These are phyloP conservation scores for Acrasis kona DNA, from an alignment of 78 protist species.

Conservation along the genomic window DNA sequence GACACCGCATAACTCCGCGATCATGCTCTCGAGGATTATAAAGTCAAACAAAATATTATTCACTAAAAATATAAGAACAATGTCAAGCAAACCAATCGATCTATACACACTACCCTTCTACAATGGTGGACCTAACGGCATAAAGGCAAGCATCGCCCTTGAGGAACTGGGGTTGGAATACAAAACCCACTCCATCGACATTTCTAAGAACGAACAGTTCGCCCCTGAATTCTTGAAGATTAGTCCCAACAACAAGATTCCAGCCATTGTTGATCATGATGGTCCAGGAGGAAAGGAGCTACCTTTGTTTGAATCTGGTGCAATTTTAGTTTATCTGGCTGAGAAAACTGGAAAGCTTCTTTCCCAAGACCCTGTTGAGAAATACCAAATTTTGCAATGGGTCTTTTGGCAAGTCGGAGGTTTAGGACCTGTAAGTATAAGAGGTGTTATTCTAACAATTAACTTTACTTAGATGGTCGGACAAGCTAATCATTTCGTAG, in stretches of 20 bases:
- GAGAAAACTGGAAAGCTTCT: slow-evolving; percentile 42
- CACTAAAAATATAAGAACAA: too few relatives aligned
- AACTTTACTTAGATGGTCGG: slow-evolving; percentile 21
- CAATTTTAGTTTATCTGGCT: slow-evolving; percentile 67
- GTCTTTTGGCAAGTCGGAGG: slow-evolving; percentile 56
- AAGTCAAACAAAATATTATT: too few relatives aligned
- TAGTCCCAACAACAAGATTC: slow-evolving; percentile 72
- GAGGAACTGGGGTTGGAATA: slow-evolving; percentile 13
- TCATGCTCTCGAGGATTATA: too few relatives aligned
- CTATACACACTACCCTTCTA: too few relatives aligned
- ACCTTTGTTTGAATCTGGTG: slow-evolving; percentile 56
- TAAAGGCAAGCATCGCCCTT: neutral
- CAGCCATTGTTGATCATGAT: slow-evolving; percentile 45
- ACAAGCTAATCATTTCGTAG: slow-evolving; percentile 53
- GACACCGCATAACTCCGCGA: too few relatives aligned
- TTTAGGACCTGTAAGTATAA: slow-evolving; percentile 52
- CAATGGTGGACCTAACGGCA: slow-evolving; percentile 11
- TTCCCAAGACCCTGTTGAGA: slow-evolving; percentile 21
- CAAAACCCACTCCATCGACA: slow-evolving; percentile 22
- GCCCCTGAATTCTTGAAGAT: slow-evolving; percentile 32
- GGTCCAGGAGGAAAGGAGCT: slow-evolving; percentile 8
- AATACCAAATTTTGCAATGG: slow-evolving; percentile 50
- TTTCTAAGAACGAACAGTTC: slow-evolving; percentile 48
- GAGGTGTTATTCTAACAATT: neutral
- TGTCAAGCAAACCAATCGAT: too few relatives aligned